Conservation (phyloP, 192 early-diverging fungal genomes). For the Chytriomyces confervae region DNA sequence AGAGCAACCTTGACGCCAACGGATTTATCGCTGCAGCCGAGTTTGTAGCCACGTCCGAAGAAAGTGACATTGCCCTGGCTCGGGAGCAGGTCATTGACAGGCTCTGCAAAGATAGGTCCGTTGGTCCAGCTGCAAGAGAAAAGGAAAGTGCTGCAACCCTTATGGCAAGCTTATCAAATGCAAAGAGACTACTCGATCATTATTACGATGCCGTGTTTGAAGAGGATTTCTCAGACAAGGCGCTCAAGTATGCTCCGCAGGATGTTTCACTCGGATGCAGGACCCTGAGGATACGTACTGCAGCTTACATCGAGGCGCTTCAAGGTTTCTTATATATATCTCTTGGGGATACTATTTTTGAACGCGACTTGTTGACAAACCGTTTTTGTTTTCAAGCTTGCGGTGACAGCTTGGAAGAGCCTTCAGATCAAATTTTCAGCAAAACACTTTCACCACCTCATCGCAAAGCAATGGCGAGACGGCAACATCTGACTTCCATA, state of each 20-base stretch:
- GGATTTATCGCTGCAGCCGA: neutral
- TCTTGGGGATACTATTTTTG: neutral
- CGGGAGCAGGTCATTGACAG: conserved; percentile 7
- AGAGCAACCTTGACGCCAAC: neutral
- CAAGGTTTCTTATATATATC: neutral
- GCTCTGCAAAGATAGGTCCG: neutral
- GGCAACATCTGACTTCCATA: neutral
- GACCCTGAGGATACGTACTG: conserved; percentile 1
- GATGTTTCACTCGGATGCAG: conserved; percentile 16
- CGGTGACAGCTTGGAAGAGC: neutral
- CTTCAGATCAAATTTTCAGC: conserved; percentile 14
- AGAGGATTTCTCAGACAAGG: neutral
- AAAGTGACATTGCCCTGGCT: conserved; percentile 18
- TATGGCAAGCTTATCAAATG: neutral
- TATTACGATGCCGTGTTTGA: conserved; percentile 20
- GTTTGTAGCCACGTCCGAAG: conserved; percentile 2
- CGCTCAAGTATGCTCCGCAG: conserved; percentile 11
- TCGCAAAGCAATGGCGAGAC: neutral
- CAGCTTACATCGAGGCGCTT: neutral
- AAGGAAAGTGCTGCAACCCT: conserved; percentile 11
- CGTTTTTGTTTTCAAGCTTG: conserved; percentile 7
- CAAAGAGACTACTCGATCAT: conserved; percentile 4
- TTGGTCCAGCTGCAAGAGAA: neutral
- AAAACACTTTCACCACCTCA: neutral
- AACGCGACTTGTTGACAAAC: neutral